Evolutionary conservation across 2,329 filamentous ascomycete species (phyloP), one percentile per base, ranked within the genome.

Genomic region (Talaromyces verruculosus): DNA sequence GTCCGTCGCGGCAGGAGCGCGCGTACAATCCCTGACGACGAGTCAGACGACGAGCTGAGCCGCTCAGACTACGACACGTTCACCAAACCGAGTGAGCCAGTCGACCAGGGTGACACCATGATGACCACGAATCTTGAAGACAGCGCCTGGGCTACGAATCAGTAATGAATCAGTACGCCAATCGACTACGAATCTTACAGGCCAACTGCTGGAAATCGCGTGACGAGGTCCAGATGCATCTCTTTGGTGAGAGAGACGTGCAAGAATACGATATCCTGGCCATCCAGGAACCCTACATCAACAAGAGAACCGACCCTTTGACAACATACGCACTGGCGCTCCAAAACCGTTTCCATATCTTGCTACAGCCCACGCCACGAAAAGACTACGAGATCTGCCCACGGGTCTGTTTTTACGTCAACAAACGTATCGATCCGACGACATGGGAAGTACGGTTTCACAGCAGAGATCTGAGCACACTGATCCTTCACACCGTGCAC

Each of bases 241-340:
- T 67, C 7, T 65, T 65, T 15, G 35, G 51, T 63, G 51, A 67
- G 51, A 63, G 19, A 51, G 63, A 58, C 19, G 45, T 67, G 37
- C 49, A 49, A 1, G 45, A 63, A 2, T 63, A 65, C 30, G 51
- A 67, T 13, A 65, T 65, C 57, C 49, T 67, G 45, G 58, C 63
- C 13, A 67, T 67, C 41, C 41, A 67, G 41, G 59, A 62, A 51
- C 59, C 59, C 4, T 68, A 47, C 53, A 63, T 59, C 45, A 53
- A 19, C 15, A 64, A 19, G 45, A n/a, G 6, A 11, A 64, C 47
- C 0, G 47, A 53, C 47, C 47, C 47, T 1, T 2, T 53, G n/a
- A 53, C 47, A 2, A 53, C 25, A 2, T 53, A 53, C 25, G 33
- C 25, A 53, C 25, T 53, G 3, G 25, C 47, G 22, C 47, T 53